Base-by-base conservation (phyloP, 768 basidiomycete genomes). In the Tricholoma terreum region DNA sequence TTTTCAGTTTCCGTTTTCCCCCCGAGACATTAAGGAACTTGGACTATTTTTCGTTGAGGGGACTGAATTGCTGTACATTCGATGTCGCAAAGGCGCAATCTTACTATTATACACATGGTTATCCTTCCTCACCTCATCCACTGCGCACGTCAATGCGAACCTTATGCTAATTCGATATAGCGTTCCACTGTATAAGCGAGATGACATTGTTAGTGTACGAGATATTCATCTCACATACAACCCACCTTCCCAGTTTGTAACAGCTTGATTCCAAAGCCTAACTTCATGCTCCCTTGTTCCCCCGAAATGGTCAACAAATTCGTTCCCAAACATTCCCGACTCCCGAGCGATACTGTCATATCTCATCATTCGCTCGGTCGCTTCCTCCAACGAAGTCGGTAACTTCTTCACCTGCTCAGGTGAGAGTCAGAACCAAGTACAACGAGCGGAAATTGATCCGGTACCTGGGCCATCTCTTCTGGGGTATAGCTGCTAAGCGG, bases 231-330 rank as follows among this genome's bases (percentile, higher is more conserved):
- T 49, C 50, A 34, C 42, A 35, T 19, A n/a, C 36, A 45, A 63
- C 84, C 63, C 64, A 92, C 94, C 84, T 83, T 96, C 95, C 94
- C 92, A 98, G 69, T 83, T 88, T 10, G 95, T 97, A 36, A 96
- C 93, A 2, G 93, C 92, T 64, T 86, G 83, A 63, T 93, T 89
- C 88, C 91, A 95, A 22, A 90, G 65, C 53, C 79, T 84, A 56
- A 95, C 85, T 69, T 96, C 94, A 68, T 98, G 90, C 69, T 92
- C 83, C 64, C 96, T 84, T n/a, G 97, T 98, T 7, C 94, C 95
- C 2, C 90, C 93, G 65, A 84, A 96, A 69, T 99, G 97, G 14
- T 98, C 92, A 1, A 98, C 92, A 66, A 98, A 97, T 21, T 84
- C 86, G 65, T 94, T 76, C 0, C 95, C 96, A 55, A 98, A 85